Percentiles rank a stretch among this genome's conserved stretches.
Evolutionary conservation across 768 basidiomycete species (phyloP).

Genomic region (Trametes cinnabarina): DNA sequence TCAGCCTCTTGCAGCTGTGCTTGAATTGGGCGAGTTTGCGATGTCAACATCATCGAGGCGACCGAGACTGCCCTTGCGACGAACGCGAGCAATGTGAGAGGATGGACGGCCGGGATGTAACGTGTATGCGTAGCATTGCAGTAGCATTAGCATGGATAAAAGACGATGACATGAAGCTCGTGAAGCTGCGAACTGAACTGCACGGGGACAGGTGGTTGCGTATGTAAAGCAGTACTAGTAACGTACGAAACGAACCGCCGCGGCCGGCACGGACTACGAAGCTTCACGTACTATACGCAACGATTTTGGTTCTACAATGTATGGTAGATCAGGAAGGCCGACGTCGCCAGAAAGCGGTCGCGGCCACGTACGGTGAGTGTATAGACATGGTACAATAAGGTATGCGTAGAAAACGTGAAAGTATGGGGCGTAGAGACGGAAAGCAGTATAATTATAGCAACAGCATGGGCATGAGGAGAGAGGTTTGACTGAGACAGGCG

Average conservation of each 20-base stretch:
- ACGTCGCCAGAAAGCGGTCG: too few relatives aligned
- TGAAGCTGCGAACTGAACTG: not conserved
- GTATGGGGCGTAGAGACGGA: not conserved
- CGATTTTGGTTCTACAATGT: not conserved
- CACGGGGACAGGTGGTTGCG: not conserved
- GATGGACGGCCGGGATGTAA: too few relatives aligned
- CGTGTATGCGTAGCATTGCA: not conserved
- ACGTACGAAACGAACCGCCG: not conserved
- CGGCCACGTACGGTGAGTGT: not conserved
- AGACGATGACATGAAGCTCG: not conserved
- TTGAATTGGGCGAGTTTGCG: not conserved
- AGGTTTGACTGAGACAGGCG: not conserved
- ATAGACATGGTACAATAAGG: constrained; percentile 5
- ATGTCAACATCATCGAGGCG: not conserved
- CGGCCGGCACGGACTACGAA: not conserved
- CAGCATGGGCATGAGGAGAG: not conserved
- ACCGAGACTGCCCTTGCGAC: not conserved
- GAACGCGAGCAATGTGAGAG: too few relatives aligned
- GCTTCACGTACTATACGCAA: not conserved
- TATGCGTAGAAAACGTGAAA: not conserved
- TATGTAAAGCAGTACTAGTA: not conserved
- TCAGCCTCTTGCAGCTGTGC: not conserved
- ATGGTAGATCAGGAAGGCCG: too few relatives aligned
- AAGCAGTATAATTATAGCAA: constrained; percentile 8
- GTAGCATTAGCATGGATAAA: not conserved